Percentiles rank a stretch among this genome's conserved stretches.
phyloP scores from a whole-genome alignment of 257 asterid genomes.

The Ballota nigra region DNA sequence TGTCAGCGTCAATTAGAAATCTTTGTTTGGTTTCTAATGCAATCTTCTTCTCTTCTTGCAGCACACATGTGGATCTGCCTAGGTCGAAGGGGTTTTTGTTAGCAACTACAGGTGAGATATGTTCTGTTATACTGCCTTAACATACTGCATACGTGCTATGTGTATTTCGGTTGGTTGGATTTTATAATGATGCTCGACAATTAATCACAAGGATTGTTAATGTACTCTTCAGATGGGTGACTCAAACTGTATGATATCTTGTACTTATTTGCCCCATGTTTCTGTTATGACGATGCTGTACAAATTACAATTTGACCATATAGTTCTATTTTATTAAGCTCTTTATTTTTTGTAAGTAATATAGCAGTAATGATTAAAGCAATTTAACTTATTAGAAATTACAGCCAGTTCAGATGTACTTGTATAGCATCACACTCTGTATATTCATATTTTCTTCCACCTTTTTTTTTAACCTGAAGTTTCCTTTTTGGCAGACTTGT shows the following conservation, averaged over 20 bases:
- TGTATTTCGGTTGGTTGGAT: background rate
- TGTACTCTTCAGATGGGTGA: background rate
- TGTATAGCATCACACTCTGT: background rate
- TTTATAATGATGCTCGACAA: background rate
- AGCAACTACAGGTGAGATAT: constrained; percentile 22
- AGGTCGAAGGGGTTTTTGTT: background rate
- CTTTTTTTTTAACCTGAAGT: background rate
- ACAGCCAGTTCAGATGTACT: background rate
- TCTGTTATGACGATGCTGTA: background rate
- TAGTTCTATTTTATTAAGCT: background rate
- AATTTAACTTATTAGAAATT: background rate
- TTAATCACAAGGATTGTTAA: background rate
- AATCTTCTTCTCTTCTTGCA: constrained; percentile 11
- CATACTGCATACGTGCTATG: background rate
- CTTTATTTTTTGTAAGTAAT: background rate
- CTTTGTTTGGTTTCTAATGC: constrained; percentile 5
- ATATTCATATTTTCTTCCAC: background rate
- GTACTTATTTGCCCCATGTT: background rate
- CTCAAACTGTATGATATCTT: background rate
- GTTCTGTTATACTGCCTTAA: background rate
- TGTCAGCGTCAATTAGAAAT: background rate
- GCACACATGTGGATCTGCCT: background rate
- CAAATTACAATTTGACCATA: background rate
- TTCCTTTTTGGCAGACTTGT: constrained; percentile 33
- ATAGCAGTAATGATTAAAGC: background rate